Conservation (phyloP, 139 green algal species). For the Tetraselmis striata region DNA sequence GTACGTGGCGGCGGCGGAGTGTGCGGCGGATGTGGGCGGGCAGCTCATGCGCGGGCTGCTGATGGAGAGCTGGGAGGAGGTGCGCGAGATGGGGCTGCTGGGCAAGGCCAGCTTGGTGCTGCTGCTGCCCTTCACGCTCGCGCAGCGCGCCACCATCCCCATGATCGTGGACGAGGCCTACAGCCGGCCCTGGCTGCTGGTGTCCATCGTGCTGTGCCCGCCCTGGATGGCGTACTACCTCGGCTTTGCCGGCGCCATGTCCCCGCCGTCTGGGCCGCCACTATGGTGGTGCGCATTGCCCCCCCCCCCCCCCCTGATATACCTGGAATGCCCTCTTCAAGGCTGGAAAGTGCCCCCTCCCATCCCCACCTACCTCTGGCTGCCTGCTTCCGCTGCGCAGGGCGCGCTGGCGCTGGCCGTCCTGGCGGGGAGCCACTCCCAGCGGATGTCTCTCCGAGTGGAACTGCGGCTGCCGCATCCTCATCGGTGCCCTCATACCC, state of each 20-base stretch:
- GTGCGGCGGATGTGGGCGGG: background rate
- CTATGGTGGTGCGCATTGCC: background rate
- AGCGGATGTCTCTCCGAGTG: background rate
- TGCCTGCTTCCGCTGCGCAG: no score
- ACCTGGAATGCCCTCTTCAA: no score
- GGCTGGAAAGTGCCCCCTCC: no score
- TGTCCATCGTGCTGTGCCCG: constrained; percentile 27
- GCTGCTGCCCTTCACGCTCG: constrained; percentile 3
- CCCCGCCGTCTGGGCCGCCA: background rate
- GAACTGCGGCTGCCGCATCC: background rate
- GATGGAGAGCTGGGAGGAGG: constrained; percentile 17
- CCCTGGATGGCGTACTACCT: constrained; percentile 21
- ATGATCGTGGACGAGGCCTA: constrained; percentile 43
- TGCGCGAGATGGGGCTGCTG: constrained; percentile 1
- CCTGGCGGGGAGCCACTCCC: background rate
- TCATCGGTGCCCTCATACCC: no score
- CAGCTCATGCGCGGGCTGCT: background rate
- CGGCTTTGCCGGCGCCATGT: background rate
- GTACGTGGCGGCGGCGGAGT: constrained; percentile 1
- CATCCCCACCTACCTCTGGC: no score
- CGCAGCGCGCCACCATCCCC: constrained; percentile 34
- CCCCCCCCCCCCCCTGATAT: no score
- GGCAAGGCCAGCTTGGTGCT: constrained; percentile 12
- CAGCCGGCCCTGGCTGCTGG: constrained; percentile 55
- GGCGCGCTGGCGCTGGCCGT: background rate